Conservation (phyloP, 2,329 filamentous ascomycete genomes). For the Colletotrichum graminicola region DNA sequence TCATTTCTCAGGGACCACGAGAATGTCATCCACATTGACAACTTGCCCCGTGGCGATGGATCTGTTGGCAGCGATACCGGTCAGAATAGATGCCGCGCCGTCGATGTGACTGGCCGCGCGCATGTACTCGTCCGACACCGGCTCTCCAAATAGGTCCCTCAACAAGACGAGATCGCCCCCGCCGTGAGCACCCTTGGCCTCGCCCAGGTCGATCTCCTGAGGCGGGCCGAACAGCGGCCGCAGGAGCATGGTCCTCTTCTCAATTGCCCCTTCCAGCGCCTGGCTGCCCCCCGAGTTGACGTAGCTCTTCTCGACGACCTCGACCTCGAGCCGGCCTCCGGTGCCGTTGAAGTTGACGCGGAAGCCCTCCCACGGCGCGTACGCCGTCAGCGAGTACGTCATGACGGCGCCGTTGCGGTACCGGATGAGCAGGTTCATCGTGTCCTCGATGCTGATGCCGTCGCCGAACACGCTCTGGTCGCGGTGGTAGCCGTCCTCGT, state of each 20-base stretch:
- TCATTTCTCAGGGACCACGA: slow-evolving; percentile 49
- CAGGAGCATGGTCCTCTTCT: slow-evolving; percentile 62
- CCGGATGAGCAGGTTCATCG: slow-evolving; percentile 70
- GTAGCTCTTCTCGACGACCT: slow-evolving; percentile 73
- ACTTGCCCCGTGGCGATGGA: slow-evolving; percentile 69
- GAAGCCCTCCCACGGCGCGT: slow-evolving; percentile 73
- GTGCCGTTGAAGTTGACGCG: slow-evolving; percentile 70
- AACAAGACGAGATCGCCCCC: slow-evolving; percentile 70
- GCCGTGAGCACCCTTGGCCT: slow-evolving; percentile 68
- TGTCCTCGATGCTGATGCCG: slow-evolving; percentile 74
- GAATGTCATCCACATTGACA: slow-evolving; percentile 66
- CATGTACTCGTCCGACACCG: slow-evolving; percentile 63
- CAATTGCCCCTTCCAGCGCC: slow-evolving; percentile 64
- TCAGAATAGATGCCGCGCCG: slow-evolving; percentile 69
- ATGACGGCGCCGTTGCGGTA: slow-evolving; percentile 69
- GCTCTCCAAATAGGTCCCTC: slow-evolving; percentile 68
- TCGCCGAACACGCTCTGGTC: slow-evolving; percentile 74
- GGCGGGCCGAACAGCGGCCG: slow-evolving; percentile 69
- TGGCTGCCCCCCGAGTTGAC: slow-evolving; percentile 72
- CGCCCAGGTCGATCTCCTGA: slow-evolving; percentile 64
- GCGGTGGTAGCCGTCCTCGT: slow-evolving; percentile 72
- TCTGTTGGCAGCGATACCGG: slow-evolving; percentile 69
- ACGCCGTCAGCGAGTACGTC: slow-evolving; percentile 71
- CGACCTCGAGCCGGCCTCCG: slow-evolving; percentile 68
- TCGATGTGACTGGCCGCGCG: slow-evolving; percentile 70